A percentile compares a stretch with the other conserved stretches of the same genome.
phyloP scores from a whole-genome alignment of 257 asterid species.

The Scutellaria barbata region DNA sequence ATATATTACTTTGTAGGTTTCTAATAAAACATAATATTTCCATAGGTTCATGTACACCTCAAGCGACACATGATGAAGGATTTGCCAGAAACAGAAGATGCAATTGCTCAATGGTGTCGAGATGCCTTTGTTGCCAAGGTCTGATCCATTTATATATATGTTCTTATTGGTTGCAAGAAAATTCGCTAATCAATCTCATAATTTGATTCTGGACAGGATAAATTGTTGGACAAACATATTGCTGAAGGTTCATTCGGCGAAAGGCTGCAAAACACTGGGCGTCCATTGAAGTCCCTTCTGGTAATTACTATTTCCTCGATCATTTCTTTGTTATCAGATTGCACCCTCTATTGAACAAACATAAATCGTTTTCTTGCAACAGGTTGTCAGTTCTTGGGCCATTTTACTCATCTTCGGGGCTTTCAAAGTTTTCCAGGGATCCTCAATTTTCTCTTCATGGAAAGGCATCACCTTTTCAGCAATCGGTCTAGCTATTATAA shows the following conservation, averaged over 20 bases:
- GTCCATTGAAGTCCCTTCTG: constrained; percentile 85
- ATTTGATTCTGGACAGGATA: constrained; percentile 57
- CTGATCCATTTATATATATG: constrained; percentile 10
- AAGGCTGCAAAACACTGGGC: constrained; percentile 61
- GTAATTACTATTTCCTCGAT: constrained; percentile 48
- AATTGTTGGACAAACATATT: constrained; percentile 75
- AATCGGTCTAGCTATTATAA: constrained; percentile 57
- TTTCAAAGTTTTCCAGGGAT: constrained; percentile 60
- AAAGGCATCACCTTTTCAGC: constrained; percentile 68
- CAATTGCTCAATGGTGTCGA: constrained; percentile 90
- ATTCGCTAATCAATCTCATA: constrained; percentile 1
- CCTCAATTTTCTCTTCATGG: constrained; percentile 81
- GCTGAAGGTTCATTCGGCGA: constrained; percentile 71
- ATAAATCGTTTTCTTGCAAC: constrained; percentile 34
- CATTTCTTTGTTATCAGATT: constrained; percentile 15
- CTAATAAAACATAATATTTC: constrained; percentile 16
- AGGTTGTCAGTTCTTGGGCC: constrained; percentile 88
- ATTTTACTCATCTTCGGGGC: constrained; percentile 58
- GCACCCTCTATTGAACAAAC: background rate
- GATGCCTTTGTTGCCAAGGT: constrained; percentile 86
- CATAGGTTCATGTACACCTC: constrained; percentile 87
- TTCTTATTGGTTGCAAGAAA: constrained; percentile 1
- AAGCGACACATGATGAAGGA: constrained; percentile 80
- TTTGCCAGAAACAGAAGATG: constrained; percentile 81
- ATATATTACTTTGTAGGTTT: too few relatives aligned